These are phyloP conservation scores for Daldinia bambusicola DNA, from an alignment of 495 filamentous ascomycete species.

Conservation along the genomic window DNA sequence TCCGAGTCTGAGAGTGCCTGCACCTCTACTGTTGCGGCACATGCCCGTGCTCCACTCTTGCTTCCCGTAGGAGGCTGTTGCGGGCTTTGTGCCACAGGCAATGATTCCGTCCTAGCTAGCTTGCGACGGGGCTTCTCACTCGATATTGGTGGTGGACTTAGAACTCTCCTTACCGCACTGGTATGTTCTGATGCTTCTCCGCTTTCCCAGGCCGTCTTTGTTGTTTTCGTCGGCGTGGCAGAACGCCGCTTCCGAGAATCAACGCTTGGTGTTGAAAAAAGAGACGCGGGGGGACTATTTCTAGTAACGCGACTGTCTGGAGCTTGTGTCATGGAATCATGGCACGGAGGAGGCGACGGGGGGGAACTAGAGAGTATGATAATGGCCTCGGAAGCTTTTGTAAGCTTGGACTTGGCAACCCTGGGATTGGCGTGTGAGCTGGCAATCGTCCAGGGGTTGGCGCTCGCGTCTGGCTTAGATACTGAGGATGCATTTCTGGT, in stretches of 20 bases:
- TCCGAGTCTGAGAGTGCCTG: constrained; percentile 52
- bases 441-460: constrained; percentile 59
- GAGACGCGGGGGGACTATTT: background rate
- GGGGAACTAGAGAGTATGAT: constrained; percentile 58
- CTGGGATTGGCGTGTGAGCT: constrained; percentile 53
- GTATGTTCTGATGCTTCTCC: background rate
- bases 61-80: constrained; percentile 17
- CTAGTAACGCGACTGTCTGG: background rate
- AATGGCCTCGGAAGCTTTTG: constrained; percentile 50
- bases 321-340: constrained; percentile 13
- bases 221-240: constrained; percentile 17
- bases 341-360: constrained; percentile 40
- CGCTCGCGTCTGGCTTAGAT: constrained; percentile 37
- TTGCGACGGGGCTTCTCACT: constrained; percentile 38
- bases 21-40: constrained; percentile 55
- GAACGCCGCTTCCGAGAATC: constrained; percentile 28
- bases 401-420: constrained; percentile 40
- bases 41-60: constrained; percentile 46
- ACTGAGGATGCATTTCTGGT: constrained; percentile 33
- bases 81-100: constrained; percentile 22
- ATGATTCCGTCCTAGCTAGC: constrained; percentile 42
- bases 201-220: background rate
- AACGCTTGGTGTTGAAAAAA: constrained; percentile 10
- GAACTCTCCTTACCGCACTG: background rate
- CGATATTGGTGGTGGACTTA: constrained; percentile 34